A percentile compares a stretch with the other conserved stretches of the same genome.
These are phyloP conservation scores for Thymus mandschuricus DNA, from an alignment of 257 asterid genomes.

Conservation along the genomic window DNA sequence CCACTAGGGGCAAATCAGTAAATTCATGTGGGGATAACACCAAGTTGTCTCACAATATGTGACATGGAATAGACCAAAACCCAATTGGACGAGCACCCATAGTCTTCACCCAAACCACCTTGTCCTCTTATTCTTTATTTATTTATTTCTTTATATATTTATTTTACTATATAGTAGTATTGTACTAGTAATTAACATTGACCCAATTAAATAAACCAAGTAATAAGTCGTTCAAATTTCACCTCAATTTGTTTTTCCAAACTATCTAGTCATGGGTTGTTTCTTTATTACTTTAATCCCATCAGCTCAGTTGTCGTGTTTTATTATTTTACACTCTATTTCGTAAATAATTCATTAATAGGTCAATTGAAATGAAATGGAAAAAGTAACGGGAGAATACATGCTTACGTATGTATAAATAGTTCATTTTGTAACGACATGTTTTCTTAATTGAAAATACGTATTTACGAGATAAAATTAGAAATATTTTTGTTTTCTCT, in stretches of 20 bases:
- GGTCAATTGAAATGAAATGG: too few species aligned
- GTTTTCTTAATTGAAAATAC: neutral
- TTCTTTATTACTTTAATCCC: too few species aligned
- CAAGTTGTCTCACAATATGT: slow-evolving; percentile 30
- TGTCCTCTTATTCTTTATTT: neutral
- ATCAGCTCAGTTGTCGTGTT: too few species aligned
- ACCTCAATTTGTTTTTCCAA: neutral
- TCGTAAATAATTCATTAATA: too few species aligned
- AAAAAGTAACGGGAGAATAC: too few species aligned
- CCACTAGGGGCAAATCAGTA: slow-evolving; percentile 30
- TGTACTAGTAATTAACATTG: slow-evolving; percentile 2
- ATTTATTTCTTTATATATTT: neutral
- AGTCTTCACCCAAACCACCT: slow-evolving; percentile 25
- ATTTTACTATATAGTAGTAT: neutral
- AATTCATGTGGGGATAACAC: neutral
- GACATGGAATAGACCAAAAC: slow-evolving; percentile 21
- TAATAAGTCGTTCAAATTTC: neutral
- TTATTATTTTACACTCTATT: too few species aligned
- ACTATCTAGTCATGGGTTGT: neutral
- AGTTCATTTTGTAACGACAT: neutral
- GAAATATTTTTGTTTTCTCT: too few species aligned
- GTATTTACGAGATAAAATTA: too few species aligned
- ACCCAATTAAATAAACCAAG: neutral
- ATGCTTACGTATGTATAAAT: too few species aligned
- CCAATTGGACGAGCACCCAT: slow-evolving; percentile 24